phyloP scores from a whole-genome alignment of 2,329 filamentous ascomycete species.

The Bipolaris cookei region DNA sequence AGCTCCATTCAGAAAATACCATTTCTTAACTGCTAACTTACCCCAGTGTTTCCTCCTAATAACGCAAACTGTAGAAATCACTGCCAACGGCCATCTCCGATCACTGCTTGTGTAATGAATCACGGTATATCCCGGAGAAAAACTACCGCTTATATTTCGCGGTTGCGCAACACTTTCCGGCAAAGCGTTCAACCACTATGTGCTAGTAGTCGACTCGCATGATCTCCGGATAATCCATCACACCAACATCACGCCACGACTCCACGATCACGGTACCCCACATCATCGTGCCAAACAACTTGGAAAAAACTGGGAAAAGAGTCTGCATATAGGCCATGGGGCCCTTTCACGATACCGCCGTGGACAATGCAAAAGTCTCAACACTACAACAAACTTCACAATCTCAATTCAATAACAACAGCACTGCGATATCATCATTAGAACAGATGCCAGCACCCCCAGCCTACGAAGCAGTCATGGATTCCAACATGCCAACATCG shows the following conservation, averaged over 20 bases:
- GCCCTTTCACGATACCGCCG: constrained; percentile 25
- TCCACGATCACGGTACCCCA: constrained; percentile 29
- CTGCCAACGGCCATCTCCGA: not conserved
- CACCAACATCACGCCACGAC: constrained; percentile 43
- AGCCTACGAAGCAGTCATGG: constrained; percentile 40
- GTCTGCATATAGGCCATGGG: constrained; percentile 26
- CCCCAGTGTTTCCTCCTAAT: not conserved
- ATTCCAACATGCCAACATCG: constrained; percentile 28
- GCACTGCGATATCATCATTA: constrained; percentile 3
- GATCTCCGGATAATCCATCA: constrained; percentile 34
- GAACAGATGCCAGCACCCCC: constrained; percentile 37
- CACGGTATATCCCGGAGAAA: constrained; percentile 3
- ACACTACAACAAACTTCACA: constrained; percentile 7
- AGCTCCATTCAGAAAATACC: not conserved
- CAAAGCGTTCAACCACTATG: constrained; percentile 27
- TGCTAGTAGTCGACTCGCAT: constrained; percentile 28
- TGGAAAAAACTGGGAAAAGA: not conserved
- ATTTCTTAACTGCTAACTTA: not conserved
- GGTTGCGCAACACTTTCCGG: constrained; percentile 24
- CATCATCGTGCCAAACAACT: not conserved
- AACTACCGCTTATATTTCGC: constrained; percentile 11
- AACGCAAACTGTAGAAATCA: not conserved
- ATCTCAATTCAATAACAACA: not conserved
- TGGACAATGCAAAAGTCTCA: constrained; percentile 32
- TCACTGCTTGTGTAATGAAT: not conserved